Conservation (phyloP, 148 eudicot genomes). For the Nyssa sinensis region DNA sequence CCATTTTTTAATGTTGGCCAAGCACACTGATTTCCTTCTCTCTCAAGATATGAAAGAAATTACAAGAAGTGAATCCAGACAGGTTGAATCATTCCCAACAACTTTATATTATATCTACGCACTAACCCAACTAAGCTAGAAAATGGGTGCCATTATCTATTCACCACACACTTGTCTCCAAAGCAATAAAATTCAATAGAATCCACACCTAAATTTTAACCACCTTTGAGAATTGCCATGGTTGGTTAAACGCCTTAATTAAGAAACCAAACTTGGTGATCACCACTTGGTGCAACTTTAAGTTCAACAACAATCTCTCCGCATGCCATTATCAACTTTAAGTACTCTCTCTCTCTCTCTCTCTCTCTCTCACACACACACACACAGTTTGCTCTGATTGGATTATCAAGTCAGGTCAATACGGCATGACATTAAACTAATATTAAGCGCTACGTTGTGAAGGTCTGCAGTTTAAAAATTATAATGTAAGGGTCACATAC, state of each 20-base stretch:
- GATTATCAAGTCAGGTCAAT: neutral
- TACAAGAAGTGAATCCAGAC: no score
- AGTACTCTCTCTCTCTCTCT: no score
- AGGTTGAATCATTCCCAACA: conserved; percentile 19
- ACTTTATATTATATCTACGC: conserved; percentile 3
- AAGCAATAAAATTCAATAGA: neutral
- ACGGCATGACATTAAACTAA: neutral
- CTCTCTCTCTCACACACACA: no score
- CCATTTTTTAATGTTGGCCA: no score
- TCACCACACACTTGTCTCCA: neutral
- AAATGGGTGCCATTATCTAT: conserved; percentile 4
- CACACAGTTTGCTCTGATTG: conserved; percentile 2
- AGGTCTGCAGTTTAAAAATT: neutral
- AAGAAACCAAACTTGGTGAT: neutral
- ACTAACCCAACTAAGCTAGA: neutral
- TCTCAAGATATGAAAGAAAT: no score
- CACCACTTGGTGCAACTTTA: conserved; percentile 11
- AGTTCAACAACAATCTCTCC: conserved; percentile 5
- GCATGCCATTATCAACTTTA: neutral
- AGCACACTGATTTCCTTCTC: no score
- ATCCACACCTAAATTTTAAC: conserved; percentile 2
- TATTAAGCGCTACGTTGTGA: neutral
- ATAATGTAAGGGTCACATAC: neutral
- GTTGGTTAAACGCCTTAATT: conserved; percentile 8
- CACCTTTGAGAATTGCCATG: conserved; percentile 1